These are phyloP conservation scores for Chiua virens DNA, from an alignment of 768 basidiomycete species.

Conservation along the genomic window DNA sequence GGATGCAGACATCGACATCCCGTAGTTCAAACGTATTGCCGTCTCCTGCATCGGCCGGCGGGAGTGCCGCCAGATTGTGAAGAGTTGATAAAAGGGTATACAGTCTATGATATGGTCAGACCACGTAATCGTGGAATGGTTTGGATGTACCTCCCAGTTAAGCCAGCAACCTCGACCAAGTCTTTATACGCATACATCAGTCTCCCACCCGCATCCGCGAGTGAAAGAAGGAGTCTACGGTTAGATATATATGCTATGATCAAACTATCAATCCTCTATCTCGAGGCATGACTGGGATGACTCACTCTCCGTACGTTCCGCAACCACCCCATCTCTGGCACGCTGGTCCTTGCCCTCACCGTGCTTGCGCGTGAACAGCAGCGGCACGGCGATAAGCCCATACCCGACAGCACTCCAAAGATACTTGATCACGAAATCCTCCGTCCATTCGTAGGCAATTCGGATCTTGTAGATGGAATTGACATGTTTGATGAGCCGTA, in stretches of 20 bases:
- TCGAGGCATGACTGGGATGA: background rate
- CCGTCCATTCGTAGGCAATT: slow-evolving; percentile 92
- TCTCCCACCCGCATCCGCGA: slow-evolving; percentile 95
- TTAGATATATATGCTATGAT: slow-evolving; percentile 85
- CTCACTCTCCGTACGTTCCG: slow-evolving; percentile 51
- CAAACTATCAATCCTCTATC: background rate
- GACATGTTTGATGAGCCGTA: slow-evolving; percentile 80
- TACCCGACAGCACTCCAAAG: slow-evolving; percentile 94
- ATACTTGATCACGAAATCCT: slow-evolving; percentile 97
- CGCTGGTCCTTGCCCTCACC: slow-evolving; percentile 5
- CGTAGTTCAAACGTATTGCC: slow-evolving; percentile 57
- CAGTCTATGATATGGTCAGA: slow-evolving; percentile 46
- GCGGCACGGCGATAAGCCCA: slow-evolving; percentile 85
- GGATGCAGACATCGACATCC: slow-evolving; percentile 72
- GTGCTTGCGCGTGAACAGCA: slow-evolving; percentile 62
- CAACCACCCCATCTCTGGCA: slow-evolving; percentile 37
- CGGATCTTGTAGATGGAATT: slow-evolving; percentile 94
- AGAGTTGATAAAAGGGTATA: slow-evolving; percentile 86
- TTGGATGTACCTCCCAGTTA: slow-evolving; percentile 55
- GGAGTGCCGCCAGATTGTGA: slow-evolving; percentile 64
- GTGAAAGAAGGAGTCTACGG: slow-evolving; percentile 82
- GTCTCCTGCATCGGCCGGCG: slow-evolving; percentile 34
- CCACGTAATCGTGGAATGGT: background rate
- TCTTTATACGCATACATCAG: slow-evolving; percentile 98
- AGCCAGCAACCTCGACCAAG: slow-evolving; percentile 89